These are phyloP conservation scores for Zalaria obscura DNA, from an alignment of 2,329 filamentous ascomycete species.

Conservation along the genomic window DNA sequence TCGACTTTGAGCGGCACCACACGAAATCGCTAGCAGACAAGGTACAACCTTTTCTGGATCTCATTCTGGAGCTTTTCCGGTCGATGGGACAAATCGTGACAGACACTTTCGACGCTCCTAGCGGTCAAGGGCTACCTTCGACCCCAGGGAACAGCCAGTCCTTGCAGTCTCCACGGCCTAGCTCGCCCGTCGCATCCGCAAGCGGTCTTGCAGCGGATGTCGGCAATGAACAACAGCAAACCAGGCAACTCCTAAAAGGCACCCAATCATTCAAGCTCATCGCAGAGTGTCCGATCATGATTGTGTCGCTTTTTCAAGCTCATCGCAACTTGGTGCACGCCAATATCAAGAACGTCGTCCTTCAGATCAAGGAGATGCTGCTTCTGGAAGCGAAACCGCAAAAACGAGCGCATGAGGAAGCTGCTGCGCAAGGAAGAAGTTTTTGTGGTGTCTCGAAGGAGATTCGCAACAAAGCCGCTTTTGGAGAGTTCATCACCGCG, in stretches of 20 bases:
- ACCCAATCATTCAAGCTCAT: slow-evolving; percentile 99
- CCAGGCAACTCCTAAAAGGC: slow-evolving; percentile 69
- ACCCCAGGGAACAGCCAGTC: slow-evolving; percentile 49
- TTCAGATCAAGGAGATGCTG: slow-evolving; percentile 81
- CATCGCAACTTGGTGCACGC: slow-evolving; percentile 65
- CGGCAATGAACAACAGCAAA: slow-evolving; percentile 68
- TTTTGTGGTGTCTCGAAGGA: slow-evolving; percentile 88
- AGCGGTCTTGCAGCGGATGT: slow-evolving; percentile 47
- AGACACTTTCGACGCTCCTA: slow-evolving; percentile 78
- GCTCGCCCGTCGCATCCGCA: slow-evolving; percentile 72
- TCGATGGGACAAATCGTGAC: slow-evolving; percentile 89
- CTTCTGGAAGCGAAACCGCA: slow-evolving; percentile 84
- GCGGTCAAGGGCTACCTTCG: slow-evolving; percentile 45
- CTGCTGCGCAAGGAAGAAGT: slow-evolving; percentile 61
- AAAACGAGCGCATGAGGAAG: slow-evolving; percentile 79
- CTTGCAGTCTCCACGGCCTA: slow-evolving; percentile 78
- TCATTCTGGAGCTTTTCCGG: slow-evolving; percentile 93
- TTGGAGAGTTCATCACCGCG: slow-evolving; percentile 93
- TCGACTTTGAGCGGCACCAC: slow-evolving; percentile 91
- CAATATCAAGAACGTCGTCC: slow-evolving; percentile 86
- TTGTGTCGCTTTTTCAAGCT: slow-evolving; percentile 94
- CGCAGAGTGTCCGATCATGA: slow-evolving; percentile 95
- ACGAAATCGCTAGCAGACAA: slow-evolving; percentile 60
- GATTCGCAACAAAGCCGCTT: slow-evolving; percentile 85
- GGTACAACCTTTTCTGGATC: slow-evolving; percentile 75